Evolutionary conservation across 140 eudicot species (phyloP), one percentile per base, ranked within the genome.

Genomic region (Cichorium intybus): DNA sequence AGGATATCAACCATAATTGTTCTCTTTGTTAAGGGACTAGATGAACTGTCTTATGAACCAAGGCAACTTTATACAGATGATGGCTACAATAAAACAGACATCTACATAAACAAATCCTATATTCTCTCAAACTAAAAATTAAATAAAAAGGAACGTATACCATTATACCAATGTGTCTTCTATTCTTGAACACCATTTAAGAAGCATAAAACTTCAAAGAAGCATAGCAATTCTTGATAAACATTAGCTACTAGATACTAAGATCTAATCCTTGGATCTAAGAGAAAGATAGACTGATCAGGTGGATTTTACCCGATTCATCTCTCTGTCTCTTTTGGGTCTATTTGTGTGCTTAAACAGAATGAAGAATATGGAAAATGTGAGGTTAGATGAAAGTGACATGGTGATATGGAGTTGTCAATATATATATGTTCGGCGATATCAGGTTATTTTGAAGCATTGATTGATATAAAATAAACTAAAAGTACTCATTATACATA

Each of bases 1-100:
- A 97, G 99, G 59, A 89, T 87, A 67, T 93, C 99, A 29, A 93
- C 97, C 79, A 97, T 81, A 64, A 93, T 68, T 56, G 99, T 89
- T 73, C 81, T 80, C 88, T 93, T 88, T 77, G 86, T 87, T 10
- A 93, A 80, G 64, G 89, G 95, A 69, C 88, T 80, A 16, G 98
- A 85, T 47, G 98, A 88, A 77, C 88, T 85, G 77, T 84, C 81
- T 56, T 93, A 97, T 14, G 99, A 88, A 78, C 94, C 90, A 70
- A 88, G 95, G 95, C 95, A 93, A 77, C 74, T 85, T 70, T 81
- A 95, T 17, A 88, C 76, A 60, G 97, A 79, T 43, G 97, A 84
- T 23, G 85, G 81, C 76, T 81, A 95, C 78, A 77, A 66, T 70
- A 93, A 64, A 81, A 85, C 75, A 60, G 99, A 80, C 73, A 86